Evolutionary conservation across 2,329 filamentous ascomycete genomes (phyloP), one percentile per base, ranked within the genome.

Genomic region (Triangularia verruculosa): DNA sequence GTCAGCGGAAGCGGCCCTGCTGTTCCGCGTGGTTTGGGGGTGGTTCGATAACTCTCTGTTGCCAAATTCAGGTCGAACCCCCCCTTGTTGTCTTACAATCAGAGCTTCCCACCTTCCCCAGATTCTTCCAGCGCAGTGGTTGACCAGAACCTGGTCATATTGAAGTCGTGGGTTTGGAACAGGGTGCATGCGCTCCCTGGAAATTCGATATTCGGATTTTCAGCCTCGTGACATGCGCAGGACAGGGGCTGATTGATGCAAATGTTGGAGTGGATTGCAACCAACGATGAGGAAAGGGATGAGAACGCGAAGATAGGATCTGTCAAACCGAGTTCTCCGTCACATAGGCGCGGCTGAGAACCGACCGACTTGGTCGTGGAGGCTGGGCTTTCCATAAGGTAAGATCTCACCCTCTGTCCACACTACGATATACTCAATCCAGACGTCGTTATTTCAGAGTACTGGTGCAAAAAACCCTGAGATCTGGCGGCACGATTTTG

Each of bases 1-100:
- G 64, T 51, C 39, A 25, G 47, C 69, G 69, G 69, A 68, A 71
- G 65, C 63, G 30, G 25, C 61, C 62, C 62, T 59, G n/a, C 15
- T 34, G 57, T 63, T 59, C 68, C 64, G 64, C 62, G 20, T 67
- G 62, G 63, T 67, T 62, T 64, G 65, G 69, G 62, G 64, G 25
- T 68, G 63, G 63, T 67, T 62, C 65, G 64, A 69, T 61, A 57
- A 28, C 47, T 22, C 30, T 17, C 56, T 24, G 47, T 63, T 68
- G 51, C 68, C 66, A 34, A 57, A 66, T 65, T 53, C 11, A 61
- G 66, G 11, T 53, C 53, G 34, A 28, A 28, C 20, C 52, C 39
- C 32, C 57, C 57, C 39, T 25, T 28, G 34, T 24, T 52, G 20
- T 32, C 24, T 52, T 17, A 15, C 51, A 54, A 25, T 54, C 51